Conservation (phyloP, 176 grass and related monocot genomes). For the Eragrostis nindensis region DNA sequence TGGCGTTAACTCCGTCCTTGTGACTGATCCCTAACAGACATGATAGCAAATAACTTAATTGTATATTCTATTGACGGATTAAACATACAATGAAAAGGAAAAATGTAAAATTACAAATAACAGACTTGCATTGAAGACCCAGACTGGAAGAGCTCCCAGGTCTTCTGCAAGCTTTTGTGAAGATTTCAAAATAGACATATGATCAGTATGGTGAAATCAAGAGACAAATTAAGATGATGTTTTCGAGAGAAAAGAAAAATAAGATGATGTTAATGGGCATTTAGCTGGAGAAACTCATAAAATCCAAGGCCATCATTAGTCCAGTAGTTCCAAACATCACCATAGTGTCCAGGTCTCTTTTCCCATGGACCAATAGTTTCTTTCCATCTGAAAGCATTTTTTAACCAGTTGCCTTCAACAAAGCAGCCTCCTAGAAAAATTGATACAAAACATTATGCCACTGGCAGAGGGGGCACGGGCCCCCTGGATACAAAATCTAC, state of each 20-base stretch:
- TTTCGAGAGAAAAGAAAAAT: no score
- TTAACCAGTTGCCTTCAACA: no score
- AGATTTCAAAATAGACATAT: not conserved
- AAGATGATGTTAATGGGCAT: conserved; percentile 4
- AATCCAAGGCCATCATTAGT: conserved; percentile 96
- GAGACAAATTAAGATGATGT: not conserved
- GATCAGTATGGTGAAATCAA: no score
- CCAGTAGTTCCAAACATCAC: conserved; percentile 99
- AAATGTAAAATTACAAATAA: no score
- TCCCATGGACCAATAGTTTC: conserved; percentile 94
- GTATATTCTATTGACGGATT: no score
- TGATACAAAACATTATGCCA: no score
- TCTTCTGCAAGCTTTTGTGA: conserved; percentile 78
- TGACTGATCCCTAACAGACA: conserved; percentile 67
- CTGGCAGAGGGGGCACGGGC: no score
- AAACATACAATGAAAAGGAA: no score
- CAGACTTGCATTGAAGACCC: conserved; percentile 96
- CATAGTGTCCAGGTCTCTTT: conserved; percentile 92
- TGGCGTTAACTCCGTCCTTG: conserved; percentile 60
- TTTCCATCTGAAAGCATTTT: conserved; percentile 92
- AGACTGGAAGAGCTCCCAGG: conserved; percentile 70
- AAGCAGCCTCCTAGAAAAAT: no score
- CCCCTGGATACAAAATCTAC: no score
- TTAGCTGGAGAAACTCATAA: conserved; percentile 91
- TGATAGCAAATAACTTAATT: no score